phyloP scores from a whole-genome alignment of 306 rosid species.

The Arachis stenosperma region DNA sequence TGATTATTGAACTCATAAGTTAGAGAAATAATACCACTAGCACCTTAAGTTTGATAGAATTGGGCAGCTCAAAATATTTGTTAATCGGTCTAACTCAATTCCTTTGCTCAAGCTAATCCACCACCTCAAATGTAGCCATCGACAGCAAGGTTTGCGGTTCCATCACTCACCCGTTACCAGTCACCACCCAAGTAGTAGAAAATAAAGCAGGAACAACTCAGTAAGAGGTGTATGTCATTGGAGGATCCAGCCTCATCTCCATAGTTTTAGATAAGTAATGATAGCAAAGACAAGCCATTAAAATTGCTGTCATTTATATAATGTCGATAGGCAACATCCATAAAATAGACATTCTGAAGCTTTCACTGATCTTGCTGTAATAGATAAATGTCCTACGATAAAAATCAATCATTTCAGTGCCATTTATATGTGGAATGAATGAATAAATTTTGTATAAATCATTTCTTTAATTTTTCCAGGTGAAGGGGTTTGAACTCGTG shows the following conservation, averaged over 20 bases:
- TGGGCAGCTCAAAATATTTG: neutral
- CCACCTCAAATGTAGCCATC: neutral
- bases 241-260: neutral
- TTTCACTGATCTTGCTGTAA: no score
- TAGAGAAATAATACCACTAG: no score
- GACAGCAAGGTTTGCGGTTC: slow-evolving; percentile 20
- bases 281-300: neutral
- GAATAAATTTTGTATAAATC: slow-evolving; percentile 1
- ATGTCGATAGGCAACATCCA: neutral
- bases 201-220: slow-evolving; percentile 2
- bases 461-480: neutral
- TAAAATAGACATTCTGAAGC: no score
- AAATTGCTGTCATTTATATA: neutral
- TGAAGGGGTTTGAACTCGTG: neutral
- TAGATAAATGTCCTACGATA: no score
- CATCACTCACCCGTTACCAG: neutral
- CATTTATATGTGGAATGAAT: no score
- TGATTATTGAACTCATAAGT: no score
- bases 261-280: neutral
- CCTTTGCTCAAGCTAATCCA: no score
- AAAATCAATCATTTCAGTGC: no score
- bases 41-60: neutral
- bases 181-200: slow-evolving; percentile 6
- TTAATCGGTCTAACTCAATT: neutral
- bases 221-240: neutral